Percentiles rank a stretch among this genome's conserved stretches.
These are phyloP conservation scores for Eucalyptus regnans DNA, from an alignment of 345 rosid genomes.

Conservation along the genomic window DNA sequence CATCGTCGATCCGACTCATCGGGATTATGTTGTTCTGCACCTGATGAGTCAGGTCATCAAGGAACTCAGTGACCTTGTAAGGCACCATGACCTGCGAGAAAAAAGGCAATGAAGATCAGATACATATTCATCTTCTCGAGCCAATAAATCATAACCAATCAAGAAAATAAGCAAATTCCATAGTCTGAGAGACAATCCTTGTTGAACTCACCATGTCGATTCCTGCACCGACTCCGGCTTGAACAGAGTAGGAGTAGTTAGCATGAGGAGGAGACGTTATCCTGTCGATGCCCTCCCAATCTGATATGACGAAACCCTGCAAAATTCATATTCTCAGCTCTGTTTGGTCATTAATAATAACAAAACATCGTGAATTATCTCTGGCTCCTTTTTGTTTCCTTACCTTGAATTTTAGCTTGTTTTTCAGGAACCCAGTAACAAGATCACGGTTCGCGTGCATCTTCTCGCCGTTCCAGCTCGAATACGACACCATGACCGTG, in stretches of 20 bases:
- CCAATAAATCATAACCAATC: neutral
- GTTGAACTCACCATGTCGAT: slow-evolving; percentile 44
- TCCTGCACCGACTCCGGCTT: slow-evolving; percentile 35
- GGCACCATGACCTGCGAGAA: slow-evolving; percentile 36
- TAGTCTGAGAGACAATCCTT: neutral
- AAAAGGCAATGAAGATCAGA: neutral
- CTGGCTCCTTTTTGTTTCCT: neutral
- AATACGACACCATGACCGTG: slow-evolving; percentile 77
- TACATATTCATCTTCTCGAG: neutral
- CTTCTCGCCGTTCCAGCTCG: slow-evolving; percentile 82
- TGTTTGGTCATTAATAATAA: neutral
- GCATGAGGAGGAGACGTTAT: slow-evolving; percentile 57
- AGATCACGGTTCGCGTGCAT: slow-evolving; percentile 67
- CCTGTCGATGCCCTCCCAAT: slow-evolving; percentile 59
- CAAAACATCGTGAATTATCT: neutral
- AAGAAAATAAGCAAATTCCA: neutral
- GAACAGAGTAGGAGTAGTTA: slow-evolving; percentile 47
- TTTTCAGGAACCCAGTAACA: slow-evolving; percentile 66
- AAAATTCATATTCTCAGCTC: neutral
- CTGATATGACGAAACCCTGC: slow-evolving; percentile 58
- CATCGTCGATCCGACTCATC: slow-evolving; percentile 55
- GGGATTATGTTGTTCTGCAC: slow-evolving; percentile 35
- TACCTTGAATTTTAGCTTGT: slow-evolving; percentile 58
- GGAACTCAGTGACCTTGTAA: slow-evolving; percentile 26
- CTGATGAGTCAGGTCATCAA: slow-evolving; percentile 27